Percentiles rank a stretch among this genome's conserved stretches.
Conservation (phyloP, 805 yeast genomes). For the Tetrapisispora iriomotensis region DNA sequence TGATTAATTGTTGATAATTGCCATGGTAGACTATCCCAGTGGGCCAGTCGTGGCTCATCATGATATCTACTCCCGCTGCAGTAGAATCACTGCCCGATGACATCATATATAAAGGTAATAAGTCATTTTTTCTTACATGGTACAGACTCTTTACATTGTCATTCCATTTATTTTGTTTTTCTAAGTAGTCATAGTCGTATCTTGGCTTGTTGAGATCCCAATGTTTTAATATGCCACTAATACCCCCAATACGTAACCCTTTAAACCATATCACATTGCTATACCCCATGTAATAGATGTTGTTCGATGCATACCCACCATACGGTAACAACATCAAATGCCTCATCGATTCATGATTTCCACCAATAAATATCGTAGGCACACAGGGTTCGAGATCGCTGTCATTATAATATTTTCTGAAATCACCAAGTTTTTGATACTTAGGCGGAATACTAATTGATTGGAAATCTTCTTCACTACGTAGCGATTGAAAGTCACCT, state of each 20-base stretch:
- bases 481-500: constrained; percentile 84
- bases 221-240: constrained; percentile 72
- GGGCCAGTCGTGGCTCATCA: constrained; percentile 94
- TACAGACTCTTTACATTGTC: constrained; percentile 34
- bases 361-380: constrained; percentile 78
- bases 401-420: constrained; percentile 30
- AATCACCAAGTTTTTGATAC: constrained; percentile 69
- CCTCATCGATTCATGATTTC: constrained; percentile 87
- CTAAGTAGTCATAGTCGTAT: constrained; percentile 39
- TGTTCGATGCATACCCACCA: constrained; percentile 93
- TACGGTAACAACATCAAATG: constrained; percentile 59
- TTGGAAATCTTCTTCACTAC: constrained; percentile 52
- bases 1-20: constrained; percentile 38
- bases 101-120: constrained; percentile 41
- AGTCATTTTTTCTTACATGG: constrained; percentile 51
- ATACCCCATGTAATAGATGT: constrained; percentile 76
- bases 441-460: constrained; percentile 74
- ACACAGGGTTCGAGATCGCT: constrained; percentile 39
- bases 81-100: not conserved
- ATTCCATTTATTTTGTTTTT: constrained; percentile 22
- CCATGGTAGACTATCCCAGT: constrained; percentile 64
- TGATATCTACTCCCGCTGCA: constrained; percentile 36
- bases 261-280: constrained; percentile 63
- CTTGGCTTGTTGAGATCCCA: constrained; percentile 38
- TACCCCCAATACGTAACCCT: constrained; percentile 70